These are phyloP conservation scores for Diaporthe citri DNA, from an alignment of 2,329 filamentous ascomycete genomes.

Conservation along the genomic window DNA sequence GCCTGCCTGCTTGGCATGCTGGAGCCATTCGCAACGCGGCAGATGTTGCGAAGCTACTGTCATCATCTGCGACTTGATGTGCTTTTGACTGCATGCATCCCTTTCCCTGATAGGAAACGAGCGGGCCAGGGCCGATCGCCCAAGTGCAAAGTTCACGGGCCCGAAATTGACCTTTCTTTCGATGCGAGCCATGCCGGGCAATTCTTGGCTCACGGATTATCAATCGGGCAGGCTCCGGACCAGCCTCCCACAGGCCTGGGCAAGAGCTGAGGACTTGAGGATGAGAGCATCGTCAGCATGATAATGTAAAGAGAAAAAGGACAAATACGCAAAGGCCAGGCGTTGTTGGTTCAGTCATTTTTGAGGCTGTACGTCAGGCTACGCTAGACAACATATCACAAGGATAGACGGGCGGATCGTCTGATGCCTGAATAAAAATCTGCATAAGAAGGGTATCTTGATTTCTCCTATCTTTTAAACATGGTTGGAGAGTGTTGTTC, in stretches of 20 bases:
- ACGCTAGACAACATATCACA: conserved; percentile 22
- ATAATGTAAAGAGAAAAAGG: conserved; percentile 29
- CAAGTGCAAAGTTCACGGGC: neutral
- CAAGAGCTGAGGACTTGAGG: conserved; percentile 8
- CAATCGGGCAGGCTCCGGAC: conserved; percentile 7
- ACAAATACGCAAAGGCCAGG: conserved; percentile 35
- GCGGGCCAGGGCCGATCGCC: conserved; percentile 4
- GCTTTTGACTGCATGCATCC: conserved; percentile 21
- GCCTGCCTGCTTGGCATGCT: neutral
- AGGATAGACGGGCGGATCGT: conserved; percentile 28
- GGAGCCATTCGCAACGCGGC: neutral
- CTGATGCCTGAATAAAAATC: conserved; percentile 10
- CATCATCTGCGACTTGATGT: conserved; percentile 7
- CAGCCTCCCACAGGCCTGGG: conserved; percentile 26
- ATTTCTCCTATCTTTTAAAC: neutral
- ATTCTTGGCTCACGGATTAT: neutral
- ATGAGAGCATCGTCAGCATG: conserved; percentile 28
- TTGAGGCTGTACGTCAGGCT: conserved; percentile 30
- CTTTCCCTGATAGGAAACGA: neutral
- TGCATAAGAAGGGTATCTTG: conserved; percentile 30
- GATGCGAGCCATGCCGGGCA: conserved; percentile 4
- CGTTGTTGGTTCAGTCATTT: conserved; percentile 32
- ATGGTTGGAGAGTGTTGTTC: neutral
- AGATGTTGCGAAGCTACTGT: conserved; percentile 1
- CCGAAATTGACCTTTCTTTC: conserved; percentile 1